Evolutionary conservation across 2,329 filamentous ascomycete genomes (phyloP).

Genomic region (Phoma sp.): DNA sequence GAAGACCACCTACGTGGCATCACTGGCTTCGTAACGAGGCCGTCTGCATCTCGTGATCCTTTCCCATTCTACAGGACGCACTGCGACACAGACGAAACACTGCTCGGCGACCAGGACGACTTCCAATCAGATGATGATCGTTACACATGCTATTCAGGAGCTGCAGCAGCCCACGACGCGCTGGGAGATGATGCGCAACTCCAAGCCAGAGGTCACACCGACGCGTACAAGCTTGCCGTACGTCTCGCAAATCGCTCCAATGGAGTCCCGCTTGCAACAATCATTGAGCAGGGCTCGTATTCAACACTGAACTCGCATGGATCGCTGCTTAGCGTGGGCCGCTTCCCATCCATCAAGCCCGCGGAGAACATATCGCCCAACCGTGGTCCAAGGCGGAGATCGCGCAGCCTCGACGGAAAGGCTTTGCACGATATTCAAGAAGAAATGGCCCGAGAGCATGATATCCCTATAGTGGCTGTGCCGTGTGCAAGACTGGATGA

Average conservation of each 20-base stretch:
- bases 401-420: slow-evolving; percentile 29
- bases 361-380: slow-evolving; percentile 27
- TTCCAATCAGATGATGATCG: slow-evolving; percentile 20
- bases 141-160: slow-evolving; percentile 16
- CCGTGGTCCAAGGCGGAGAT: slow-evolving; percentile 16
- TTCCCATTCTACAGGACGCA: slow-evolving; percentile 33
- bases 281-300: slow-evolving; percentile 53
- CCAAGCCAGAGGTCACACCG: slow-evolving; percentile 26
- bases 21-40: slow-evolving; percentile 10
- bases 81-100: slow-evolving; percentile 14
- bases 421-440: slow-evolving; percentile 28
- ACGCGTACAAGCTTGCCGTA: slow-evolving; percentile 35
- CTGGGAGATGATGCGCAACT: slow-evolving; percentile 21
- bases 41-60: slow-evolving; percentile 23
- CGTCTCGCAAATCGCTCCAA: slow-evolving; percentile 39
- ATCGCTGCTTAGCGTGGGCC: slow-evolving; percentile 34
- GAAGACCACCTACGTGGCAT: slow-evolving; percentile 13
- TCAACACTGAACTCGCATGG: slow-evolving; percentile 49
- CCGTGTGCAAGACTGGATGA: slow-evolving; percentile 9
- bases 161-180: slow-evolving; percentile 6
- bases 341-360: slow-evolving; percentile 25
- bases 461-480: neutral
- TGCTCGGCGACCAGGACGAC: slow-evolving; percentile 6
- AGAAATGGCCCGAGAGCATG: slow-evolving; percentile 19
- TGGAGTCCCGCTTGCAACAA: slow-evolving; percentile 53